Evolutionary conservation across 2,329 filamentous ascomycete species (phyloP), one percentile per base, ranked within the genome.

Genomic region (Fusarium nurragi): DNA sequence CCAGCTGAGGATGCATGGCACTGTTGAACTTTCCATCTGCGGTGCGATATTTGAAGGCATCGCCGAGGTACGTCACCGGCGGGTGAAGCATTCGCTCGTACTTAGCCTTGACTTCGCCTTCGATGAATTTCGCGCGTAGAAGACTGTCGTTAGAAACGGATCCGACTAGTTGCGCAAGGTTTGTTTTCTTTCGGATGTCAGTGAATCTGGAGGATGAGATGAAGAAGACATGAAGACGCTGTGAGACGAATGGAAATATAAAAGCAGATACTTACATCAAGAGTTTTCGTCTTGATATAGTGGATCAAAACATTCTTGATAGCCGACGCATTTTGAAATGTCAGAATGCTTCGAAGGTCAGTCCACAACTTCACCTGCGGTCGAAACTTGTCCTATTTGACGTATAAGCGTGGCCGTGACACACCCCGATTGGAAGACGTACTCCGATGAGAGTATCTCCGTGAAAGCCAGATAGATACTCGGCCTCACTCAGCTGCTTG

Each of bases 11-110:
- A n/a, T 65, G 23, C 8, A 68, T 43, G 14, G 67, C 64, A 18
- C 69, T 76, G 34, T 76, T 75, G 36, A 69, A 64, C 16, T 69
- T 72, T 37, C 75, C 74, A 34, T 76, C 68, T 6, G 73, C 67
- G 7, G 66, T 68, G 16, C 70, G 65, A 22, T 73, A 73, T 22
- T 65, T 60, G 46, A 70, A 71, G 0, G 63, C 66, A 38, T 71
- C 64, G 3, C 70, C 71, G 1, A 73, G 63, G 30, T 72, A 73
- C 1, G 69, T 65, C 41, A 71, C 16, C 3, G 44, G 51, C 8
- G 51, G 51, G 13, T 54, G 51, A 10, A 54, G 51, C 44, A 54
- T 54, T 2, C 51, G 26, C 12, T 54, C 51, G 5, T 49, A 54
- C 26, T 54, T 54, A 1, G 36, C 18, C 8, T 54, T 54, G 18